phyloP scores from a whole-genome alignment of 495 filamentous ascomycete genomes.

The Durotheca rogersii region DNA sequence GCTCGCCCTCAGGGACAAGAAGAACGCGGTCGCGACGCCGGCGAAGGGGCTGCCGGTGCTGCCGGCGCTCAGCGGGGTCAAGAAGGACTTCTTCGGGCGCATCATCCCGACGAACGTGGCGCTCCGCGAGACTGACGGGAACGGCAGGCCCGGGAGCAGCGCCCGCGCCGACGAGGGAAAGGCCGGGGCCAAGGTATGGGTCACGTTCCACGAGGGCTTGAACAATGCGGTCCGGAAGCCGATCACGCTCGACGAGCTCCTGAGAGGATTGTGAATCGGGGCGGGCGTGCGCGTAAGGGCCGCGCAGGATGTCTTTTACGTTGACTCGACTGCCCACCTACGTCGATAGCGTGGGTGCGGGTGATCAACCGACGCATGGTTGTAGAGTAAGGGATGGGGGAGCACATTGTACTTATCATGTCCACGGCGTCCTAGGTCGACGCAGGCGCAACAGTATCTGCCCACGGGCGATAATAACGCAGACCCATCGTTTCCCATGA shows the following conservation, averaged over 20 bases:
- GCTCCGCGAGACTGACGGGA: conserved; percentile 42
- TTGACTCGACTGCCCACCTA: no score
- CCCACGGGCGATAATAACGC: no score
- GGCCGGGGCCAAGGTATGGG: conserved; percentile 71
- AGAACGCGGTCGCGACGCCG: conserved; percentile 43
- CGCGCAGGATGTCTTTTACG: no score
- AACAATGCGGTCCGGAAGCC: conserved; percentile 96
- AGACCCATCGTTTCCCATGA: no score
- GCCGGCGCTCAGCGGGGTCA: conserved; percentile 52
- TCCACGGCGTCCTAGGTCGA: no score
- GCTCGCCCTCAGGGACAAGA: conserved; percentile 44
- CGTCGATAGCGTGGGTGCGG: no score
- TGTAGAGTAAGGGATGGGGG: no score
- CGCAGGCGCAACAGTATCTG: no score
- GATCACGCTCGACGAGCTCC: conserved; percentile 79
- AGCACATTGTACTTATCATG: no score
- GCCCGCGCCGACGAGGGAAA: conserved; percentile 32
- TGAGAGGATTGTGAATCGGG: conserved; percentile 59
- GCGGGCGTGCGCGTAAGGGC: background rate
- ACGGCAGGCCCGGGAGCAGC: conserved; percentile 39
- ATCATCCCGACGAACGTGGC: conserved; percentile 54
- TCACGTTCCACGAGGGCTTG: conserved; percentile 93
- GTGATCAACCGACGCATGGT: no score
- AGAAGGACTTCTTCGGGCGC: conserved; percentile 90
- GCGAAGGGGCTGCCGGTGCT: conserved; percentile 23